Evolutionary conservation across 805 yeast genomes (phyloP), one percentile per base, ranked within the genome.

Genomic region (Debaryomyces prosopidis): DNA sequence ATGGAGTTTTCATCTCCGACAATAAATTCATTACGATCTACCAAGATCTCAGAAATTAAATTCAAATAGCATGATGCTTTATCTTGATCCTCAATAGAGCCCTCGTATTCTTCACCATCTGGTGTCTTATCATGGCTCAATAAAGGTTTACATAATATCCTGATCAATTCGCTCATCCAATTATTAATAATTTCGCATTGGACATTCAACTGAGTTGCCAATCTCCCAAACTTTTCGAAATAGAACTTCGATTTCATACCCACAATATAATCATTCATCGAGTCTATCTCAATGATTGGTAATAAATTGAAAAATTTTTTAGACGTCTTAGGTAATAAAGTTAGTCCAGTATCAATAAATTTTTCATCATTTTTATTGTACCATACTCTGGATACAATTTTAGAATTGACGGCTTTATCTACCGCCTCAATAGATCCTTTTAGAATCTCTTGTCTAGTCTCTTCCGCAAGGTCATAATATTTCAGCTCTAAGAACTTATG

Each of bases 21-120:
- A 5, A 78, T 56, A 2, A 65, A 66, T 28, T 66, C 71, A 2
- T 62, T 51, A 26, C 82, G 57, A 49, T 76, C 80, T 10, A 63
- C 55, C 15, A 76, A 46, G 5, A 65, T 43, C 26, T 55, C 55
- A 40, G 67, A 62, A 3, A 87, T 47, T 15, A 79, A 76, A 42
- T 79, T 81, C 46, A 87, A 67, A 45, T 80, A 75, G 0, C 79
- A 73, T 34, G 81, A 80, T 0, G 85, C 85, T 46, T 77, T 73
- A 46, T 86, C 95, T 62, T 92, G 98, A 39, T 79, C 84, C 35
- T 81, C 80, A 40, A 92, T 69, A 0, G 96, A 83, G 4, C 76
- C 77, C 10, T 80, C 83, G 62, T 91, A 94, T 56, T 90, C 97
- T 40, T 81, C 86, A 11, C 91, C 90, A 42, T 84, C 81, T 2